These are phyloP conservation scores for Forsythia suspensa DNA, from an alignment of 257 asterid species.

Conservation along the genomic window DNA sequence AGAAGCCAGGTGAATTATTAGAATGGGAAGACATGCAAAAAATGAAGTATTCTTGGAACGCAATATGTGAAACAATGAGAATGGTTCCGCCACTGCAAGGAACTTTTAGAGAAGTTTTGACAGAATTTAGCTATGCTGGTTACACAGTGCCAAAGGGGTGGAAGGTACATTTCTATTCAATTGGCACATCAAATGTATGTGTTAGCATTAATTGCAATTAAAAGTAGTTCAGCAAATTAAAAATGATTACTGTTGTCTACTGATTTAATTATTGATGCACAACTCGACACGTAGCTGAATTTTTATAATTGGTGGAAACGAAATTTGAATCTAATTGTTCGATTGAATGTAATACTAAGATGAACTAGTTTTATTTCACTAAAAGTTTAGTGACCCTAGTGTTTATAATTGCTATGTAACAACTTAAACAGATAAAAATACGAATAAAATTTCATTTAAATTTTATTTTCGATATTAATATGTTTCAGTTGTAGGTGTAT, in stretches of 20 bases:
- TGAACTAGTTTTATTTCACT: too few relatives aligned
- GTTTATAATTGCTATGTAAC: too few relatives aligned
- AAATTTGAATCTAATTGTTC: too few relatives aligned
- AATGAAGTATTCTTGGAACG: conserved; percentile 78
- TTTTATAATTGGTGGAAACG: too few relatives aligned
- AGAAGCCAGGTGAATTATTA: conserved; percentile 48
- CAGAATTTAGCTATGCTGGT: conserved; percentile 66
- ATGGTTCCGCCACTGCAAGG: conserved; percentile 78
- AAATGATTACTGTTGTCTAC: too few relatives aligned
- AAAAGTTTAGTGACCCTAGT: too few relatives aligned
- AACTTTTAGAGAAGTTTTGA: conserved; percentile 58
- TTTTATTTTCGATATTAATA: too few relatives aligned
- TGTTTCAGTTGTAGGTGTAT: conserved; percentile 43
- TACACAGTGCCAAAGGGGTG: conserved; percentile 80
- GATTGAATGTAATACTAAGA: too few relatives aligned
- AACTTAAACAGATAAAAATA: too few relatives aligned
- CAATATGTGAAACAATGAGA: conserved; percentile 68
- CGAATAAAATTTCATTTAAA: too few relatives aligned
- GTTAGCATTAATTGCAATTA: not conserved
- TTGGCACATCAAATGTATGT: not conserved
- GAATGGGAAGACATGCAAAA: conserved; percentile 71
- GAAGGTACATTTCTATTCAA: conserved; percentile 45
- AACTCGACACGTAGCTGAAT: too few relatives aligned
- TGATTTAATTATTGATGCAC: too few relatives aligned
- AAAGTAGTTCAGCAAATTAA: not conserved